Percentiles rank a stretch among this genome's conserved stretches.
Evolutionary conservation across 1,284 basidiomycete species (phyloP).

Genomic region (Tausonia pullulans): DNA sequence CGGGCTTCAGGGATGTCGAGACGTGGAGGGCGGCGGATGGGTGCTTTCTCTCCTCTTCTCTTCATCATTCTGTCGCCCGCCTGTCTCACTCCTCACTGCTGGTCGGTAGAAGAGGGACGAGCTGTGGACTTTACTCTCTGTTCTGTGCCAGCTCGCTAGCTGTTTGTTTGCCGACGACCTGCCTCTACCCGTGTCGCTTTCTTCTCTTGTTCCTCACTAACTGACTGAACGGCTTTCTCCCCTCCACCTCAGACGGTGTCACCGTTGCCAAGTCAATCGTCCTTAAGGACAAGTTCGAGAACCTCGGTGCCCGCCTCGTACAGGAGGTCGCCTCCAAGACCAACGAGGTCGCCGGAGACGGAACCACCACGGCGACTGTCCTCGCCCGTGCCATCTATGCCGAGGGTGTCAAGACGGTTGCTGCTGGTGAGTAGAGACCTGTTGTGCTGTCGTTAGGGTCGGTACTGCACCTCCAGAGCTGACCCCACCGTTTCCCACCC

Average conservation of each 20-base stretch:
- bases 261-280: slow-evolving; percentile 92
- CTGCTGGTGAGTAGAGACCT: slow-evolving; percentile 45
- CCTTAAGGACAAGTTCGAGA: slow-evolving; percentile 97
- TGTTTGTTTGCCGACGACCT: too few species aligned
- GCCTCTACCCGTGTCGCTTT: too few species aligned
- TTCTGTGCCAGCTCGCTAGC: too few species aligned
- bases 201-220: too few species aligned
- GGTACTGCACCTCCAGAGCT: not conserved
- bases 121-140: too few species aligned
- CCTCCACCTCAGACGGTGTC: slow-evolving; percentile 63
- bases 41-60: not conserved
- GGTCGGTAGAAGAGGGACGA: too few species aligned
- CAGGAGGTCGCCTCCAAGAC: slow-evolving; percentile 95
- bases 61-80: too few species aligned
- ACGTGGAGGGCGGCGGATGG: too few species aligned
- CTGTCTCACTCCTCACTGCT: too few species aligned
- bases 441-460: not conserved
- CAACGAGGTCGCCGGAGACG: slow-evolving; percentile 95
- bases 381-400: slow-evolving; percentile 94
- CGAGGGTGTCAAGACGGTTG: slow-evolving; percentile 98
- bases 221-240: too few species aligned
- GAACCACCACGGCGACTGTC: slow-evolving; percentile 95
- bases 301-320: slow-evolving; percentile 89
- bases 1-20: too few species aligned
- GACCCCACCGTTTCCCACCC: not conserved